Conservation (phyloP, 352 stramenopile species). For the Pythium aquatile region DNA sequence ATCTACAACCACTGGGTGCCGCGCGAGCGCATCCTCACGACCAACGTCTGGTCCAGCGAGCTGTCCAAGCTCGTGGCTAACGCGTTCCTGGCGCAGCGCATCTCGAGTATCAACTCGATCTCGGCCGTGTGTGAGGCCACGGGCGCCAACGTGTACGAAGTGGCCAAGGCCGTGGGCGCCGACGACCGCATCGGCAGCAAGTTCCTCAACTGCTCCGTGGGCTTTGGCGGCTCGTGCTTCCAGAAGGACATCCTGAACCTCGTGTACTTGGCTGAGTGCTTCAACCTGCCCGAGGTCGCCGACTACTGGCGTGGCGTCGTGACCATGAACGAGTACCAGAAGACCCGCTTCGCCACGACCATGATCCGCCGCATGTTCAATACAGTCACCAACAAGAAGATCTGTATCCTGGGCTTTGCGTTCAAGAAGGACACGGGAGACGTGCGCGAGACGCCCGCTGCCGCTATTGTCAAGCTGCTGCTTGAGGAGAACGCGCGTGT, state of each 20-base stretch:
- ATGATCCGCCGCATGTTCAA: constrained; percentile 99
- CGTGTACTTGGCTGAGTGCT: constrained; percentile 98
- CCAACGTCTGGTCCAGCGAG: constrained; percentile 99
- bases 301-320: constrained; percentile 99
- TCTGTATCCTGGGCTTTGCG: constrained; percentile 98
- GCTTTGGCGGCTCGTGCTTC: constrained; percentile 99
- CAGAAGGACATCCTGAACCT: constrained; percentile 99
- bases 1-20: constrained; percentile 99
- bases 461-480: constrained; percentile 96
- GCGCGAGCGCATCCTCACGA: constrained; percentile 94
- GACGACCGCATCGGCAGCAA: constrained; percentile 97
- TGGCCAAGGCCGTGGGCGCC: constrained; percentile 95
- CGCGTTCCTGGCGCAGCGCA: constrained; percentile 98
- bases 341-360: constrained; percentile 97
- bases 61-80: constrained; percentile 99
- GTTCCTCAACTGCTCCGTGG: constrained; percentile 98
- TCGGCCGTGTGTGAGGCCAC: constrained; percentile 98
- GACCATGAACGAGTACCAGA: constrained; percentile 99
- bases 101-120: constrained; percentile 99
- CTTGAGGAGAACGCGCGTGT: constrained; percentile 95
- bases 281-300: constrained; percentile 97
- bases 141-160: constrained; percentile 97
- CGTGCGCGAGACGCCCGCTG: constrained; percentile 97
- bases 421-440: constrained; percentile 99
- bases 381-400: constrained; percentile 99